Conservation (phyloP, 768 basidiomycete species). For the Dioszegia aurantiaca region DNA sequence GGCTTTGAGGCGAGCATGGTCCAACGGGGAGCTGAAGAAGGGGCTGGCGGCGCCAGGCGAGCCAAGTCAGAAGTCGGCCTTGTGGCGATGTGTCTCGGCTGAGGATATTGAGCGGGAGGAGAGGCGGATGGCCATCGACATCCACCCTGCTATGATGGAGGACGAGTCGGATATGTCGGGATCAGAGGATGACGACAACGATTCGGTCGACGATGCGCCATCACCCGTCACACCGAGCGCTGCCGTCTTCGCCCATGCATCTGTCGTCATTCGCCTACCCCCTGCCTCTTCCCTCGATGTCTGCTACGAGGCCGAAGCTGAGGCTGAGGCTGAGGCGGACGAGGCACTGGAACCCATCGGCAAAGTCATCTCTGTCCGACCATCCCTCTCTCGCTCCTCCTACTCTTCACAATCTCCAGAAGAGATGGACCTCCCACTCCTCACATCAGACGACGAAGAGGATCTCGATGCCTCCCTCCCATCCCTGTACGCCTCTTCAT, state of each 20-base stretch:
- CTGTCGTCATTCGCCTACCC: not conserved
- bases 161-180: slow-evolving; percentile 3
- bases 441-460: not conserved
- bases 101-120: slow-evolving; percentile 24
- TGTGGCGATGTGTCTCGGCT: slow-evolving; percentile 26
- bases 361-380: not conserved
- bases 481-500: slow-evolving; percentile 4
- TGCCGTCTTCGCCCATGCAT: not conserved
- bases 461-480: slow-evolving; percentile 1
- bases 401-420: too few relatives aligned
- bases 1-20: slow-evolving; percentile 37
- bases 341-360: not conserved
- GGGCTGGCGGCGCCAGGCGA: not conserved
- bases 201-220: not conserved
- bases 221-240: slow-evolving; percentile 12
- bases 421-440: too few relatives aligned
- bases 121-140: not conserved
- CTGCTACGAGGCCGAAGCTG: slow-evolving; percentile 1
- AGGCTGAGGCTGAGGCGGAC: too few relatives aligned
- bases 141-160: slow-evolving; percentile 37
- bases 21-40: slow-evolving; percentile 23
- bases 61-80: slow-evolving; percentile 19
- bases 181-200: slow-evolving; percentile 9
- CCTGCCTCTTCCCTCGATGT: not conserved
- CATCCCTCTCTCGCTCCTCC: not conserved